Evolutionary conservation across 2,329 filamentous ascomycete genomes (phyloP).

Genomic region (Xylariaceae sp.): DNA sequence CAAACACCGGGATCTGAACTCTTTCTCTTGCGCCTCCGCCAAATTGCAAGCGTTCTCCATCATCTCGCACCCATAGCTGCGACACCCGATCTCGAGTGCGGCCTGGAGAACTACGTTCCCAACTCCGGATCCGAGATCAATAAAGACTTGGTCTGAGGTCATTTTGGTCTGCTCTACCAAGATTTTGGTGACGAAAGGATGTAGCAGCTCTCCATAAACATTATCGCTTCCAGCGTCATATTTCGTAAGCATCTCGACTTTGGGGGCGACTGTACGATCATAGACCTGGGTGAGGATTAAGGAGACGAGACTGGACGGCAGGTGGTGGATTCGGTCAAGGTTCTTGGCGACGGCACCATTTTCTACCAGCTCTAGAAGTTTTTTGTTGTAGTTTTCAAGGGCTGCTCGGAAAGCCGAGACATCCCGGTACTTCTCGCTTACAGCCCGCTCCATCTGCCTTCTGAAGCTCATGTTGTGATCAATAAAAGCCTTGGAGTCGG

Average conservation of each 20-base stretch:
- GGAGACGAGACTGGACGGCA: constrained; percentile 76
- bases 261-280: constrained; percentile 88
- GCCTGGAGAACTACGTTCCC: constrained; percentile 96
- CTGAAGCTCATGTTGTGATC: constrained; percentile 77
- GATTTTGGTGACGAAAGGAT: constrained; percentile 83
- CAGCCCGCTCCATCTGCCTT: constrained; percentile 77
- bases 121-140: constrained; percentile 94
- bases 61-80: constrained; percentile 96
- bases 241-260: constrained; percentile 80
- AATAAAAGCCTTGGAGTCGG: constrained; percentile 71
- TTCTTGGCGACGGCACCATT: constrained; percentile 76
- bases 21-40: constrained; percentile 78
- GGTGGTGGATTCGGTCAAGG: constrained; percentile 70
- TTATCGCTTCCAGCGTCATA: constrained; percentile 93
- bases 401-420: constrained; percentile 74
- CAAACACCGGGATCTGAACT: constrained; percentile 84
- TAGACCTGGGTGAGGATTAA: constrained; percentile 89
- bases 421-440: constrained; percentile 69
- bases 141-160: constrained; percentile 84
- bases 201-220: constrained; percentile 91
- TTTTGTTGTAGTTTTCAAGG: constrained; percentile 78
- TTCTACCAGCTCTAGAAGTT: constrained; percentile 68
- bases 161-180: constrained; percentile 78
- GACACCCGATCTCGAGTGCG: constrained; percentile 89
- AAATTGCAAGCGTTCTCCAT: constrained; percentile 89